phyloP scores from a whole-genome alignment of 2,329 filamentous ascomycete species.

The Westerdykella sp. region DNA sequence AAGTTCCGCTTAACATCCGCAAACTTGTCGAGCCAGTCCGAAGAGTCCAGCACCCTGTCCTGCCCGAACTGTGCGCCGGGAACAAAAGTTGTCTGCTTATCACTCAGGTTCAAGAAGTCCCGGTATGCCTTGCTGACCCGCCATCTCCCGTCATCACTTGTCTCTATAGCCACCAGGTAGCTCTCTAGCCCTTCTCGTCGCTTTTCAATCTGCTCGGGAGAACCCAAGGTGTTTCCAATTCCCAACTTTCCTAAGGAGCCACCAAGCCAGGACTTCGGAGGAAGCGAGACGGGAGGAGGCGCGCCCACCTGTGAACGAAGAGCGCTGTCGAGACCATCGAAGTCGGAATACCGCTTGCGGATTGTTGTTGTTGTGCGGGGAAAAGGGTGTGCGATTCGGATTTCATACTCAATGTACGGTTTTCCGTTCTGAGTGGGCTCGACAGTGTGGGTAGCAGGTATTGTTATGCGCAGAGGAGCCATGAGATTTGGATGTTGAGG shows the following conservation, averaged over 20 bases:
- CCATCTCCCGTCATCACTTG: conserved; percentile 69
- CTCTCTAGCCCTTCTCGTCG: conserved; percentile 63
- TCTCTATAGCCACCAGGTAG: conserved; percentile 67
- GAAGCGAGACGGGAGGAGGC: conserved; percentile 61
- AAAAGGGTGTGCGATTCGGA: conserved; percentile 68
- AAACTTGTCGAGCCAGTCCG: conserved; percentile 71
- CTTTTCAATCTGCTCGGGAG: conserved; percentile 62
- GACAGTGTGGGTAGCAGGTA: conserved; percentile 47
- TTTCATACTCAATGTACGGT: conserved; percentile 71
- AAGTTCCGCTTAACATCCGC: conserved; percentile 65
- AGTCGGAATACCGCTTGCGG: conserved; percentile 79
- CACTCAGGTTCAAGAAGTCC: conserved; percentile 60
- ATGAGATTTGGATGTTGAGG: conserved; percentile 17
- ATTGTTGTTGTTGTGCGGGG: conserved; percentile 70
- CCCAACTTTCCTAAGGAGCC: conserved; percentile 34
- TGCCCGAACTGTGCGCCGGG: conserved; percentile 34
- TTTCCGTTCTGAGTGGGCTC: conserved; percentile 48
- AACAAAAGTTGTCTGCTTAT: conserved; percentile 12
- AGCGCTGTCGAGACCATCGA: conserved; percentile 58
- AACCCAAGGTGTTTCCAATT: conserved; percentile 55
- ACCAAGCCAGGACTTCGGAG: conserved; percentile 70
- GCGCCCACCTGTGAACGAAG: conserved; percentile 56
- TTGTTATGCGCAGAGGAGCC: conserved; percentile 44
- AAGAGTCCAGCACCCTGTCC: conserved; percentile 41
- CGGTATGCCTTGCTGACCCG: conserved; percentile 67